phyloP scores from a whole-genome alignment of 257 asterid species.

The Nicotiana undulata region DNA sequence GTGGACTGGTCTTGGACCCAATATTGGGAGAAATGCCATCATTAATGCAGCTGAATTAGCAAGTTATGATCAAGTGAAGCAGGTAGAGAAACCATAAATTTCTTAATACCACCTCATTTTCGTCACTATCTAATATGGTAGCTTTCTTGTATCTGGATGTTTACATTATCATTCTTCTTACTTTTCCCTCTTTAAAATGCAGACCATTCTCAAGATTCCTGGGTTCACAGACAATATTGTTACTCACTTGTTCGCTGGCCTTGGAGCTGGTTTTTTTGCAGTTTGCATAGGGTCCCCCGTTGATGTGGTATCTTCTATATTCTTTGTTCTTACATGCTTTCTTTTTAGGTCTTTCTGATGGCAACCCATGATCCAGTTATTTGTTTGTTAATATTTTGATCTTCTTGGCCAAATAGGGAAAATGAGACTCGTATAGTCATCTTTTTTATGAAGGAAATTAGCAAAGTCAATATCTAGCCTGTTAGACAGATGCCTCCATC shows the following conservation, averaged over 20 bases:
- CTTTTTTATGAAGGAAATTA: neutral
- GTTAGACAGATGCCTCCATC: neutral
- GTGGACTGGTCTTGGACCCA: constrained; percentile 98
- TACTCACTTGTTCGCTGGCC: constrained; percentile 83
- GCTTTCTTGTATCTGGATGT: constrained; percentile 5
- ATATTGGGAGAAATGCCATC: constrained; percentile 91
- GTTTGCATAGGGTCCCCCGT: constrained; percentile 99
- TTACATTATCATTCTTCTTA: constrained; percentile 2
- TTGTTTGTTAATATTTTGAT: neutral
- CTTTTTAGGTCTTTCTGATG: neutral
- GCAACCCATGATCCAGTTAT: neutral
- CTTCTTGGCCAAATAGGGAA: neutral
- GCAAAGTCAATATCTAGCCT: neutral
- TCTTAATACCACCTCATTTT: neutral
- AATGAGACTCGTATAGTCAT: neutral
- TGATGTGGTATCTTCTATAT: constrained; percentile 61
- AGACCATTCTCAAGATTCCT: constrained; percentile 87
- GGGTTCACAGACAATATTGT: constrained; percentile 91
- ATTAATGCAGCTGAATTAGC: constrained; percentile 98
- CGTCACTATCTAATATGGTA: constrained; percentile 1
- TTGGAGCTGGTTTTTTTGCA: constrained; percentile 97
- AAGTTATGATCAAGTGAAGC: constrained; percentile 97
- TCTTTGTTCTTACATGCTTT: neutral
- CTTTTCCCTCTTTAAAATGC: constrained; percentile 8
- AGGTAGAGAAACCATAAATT: constrained; percentile 33